phyloP scores from a whole-genome alignment of 768 basidiomycete genomes.

The Lactarius tabidus region DNA sequence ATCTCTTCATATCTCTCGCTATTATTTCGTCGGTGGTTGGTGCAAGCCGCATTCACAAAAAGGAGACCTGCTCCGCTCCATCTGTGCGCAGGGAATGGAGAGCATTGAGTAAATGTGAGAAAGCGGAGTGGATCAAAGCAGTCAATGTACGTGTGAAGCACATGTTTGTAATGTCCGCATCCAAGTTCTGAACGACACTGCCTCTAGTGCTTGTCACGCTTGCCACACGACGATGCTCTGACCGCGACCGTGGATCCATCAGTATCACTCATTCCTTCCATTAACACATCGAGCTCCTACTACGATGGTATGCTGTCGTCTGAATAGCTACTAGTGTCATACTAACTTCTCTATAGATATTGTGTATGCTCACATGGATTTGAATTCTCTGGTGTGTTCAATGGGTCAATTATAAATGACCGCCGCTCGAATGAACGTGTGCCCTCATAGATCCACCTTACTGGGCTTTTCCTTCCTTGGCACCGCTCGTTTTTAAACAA shows the following conservation, averaged over 20 bases:
- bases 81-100: slow-evolving; percentile 30
- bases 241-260: slow-evolving; percentile 15
- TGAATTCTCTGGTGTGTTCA: slow-evolving; percentile 19
- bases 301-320: slow-evolving; percentile 19
- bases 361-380: slow-evolving; percentile 30
- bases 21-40: not conserved
- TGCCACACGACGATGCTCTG: slow-evolving; percentile 23
- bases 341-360: slow-evolving; percentile 20
- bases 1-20: not conserved
- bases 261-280: slow-evolving; percentile 17
- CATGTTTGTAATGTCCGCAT: not conserved
- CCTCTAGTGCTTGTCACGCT: slow-evolving; percentile 21
- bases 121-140: slow-evolving; percentile 28
- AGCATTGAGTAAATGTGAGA: slow-evolving; percentile 18
- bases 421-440: not conserved
- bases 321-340: too few relatives aligned
- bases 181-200: not conserved
- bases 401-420: not conserved
- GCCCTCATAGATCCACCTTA: slow-evolving; percentile 27
- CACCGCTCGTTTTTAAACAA: slow-evolving; percentile 30
- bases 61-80: slow-evolving; percentile 21
- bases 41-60: not conserved
- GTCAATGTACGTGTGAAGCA: slow-evolving; percentile 25
- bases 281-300: slow-evolving; percentile 24
- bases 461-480: slow-evolving; percentile 31